phyloP scores from a whole-genome alignment of 768 basidiomycete genomes.

The Amanita muscaria region DNA sequence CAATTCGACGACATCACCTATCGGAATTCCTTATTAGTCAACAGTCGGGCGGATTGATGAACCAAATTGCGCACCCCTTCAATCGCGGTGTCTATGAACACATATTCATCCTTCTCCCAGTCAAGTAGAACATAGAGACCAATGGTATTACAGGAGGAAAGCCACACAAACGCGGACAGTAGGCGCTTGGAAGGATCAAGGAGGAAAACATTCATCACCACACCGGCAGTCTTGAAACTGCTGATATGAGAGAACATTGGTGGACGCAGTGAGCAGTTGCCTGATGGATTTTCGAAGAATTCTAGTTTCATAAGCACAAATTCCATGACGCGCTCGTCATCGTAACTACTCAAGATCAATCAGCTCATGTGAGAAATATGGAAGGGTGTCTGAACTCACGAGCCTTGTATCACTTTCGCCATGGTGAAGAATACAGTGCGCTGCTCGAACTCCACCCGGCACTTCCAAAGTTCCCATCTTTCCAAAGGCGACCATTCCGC shows the following conservation, averaged over 20 bases:
- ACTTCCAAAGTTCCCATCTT: slow-evolving; percentile 71
- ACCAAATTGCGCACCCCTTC: slow-evolving; percentile 53
- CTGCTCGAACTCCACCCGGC: slow-evolving; percentile 66
- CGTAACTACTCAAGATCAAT: slow-evolving; percentile 28
- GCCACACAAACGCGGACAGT: slow-evolving; percentile 65
- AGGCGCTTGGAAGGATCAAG: slow-evolving; percentile 55
- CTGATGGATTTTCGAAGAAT: slow-evolving; percentile 44
- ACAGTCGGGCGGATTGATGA: slow-evolving; percentile 5
- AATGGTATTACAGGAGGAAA: slow-evolving; percentile 42
- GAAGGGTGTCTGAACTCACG: slow-evolving; percentile 27
- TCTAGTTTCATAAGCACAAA: slow-evolving; percentile 63
- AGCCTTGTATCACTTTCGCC: slow-evolving; percentile 50
- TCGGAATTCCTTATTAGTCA: not conserved
- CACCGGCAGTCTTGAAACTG: slow-evolving; percentile 53
- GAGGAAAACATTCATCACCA: slow-evolving; percentile 73
- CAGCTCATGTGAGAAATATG: not conserved
- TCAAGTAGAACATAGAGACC: slow-evolving; percentile 59
- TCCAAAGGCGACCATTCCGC: slow-evolving; percentile 62
- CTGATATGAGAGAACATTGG: slow-evolving; percentile 55
- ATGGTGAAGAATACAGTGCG: slow-evolving; percentile 67
- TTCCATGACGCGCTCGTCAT: slow-evolving; percentile 58
- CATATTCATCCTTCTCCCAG: slow-evolving; percentile 58
- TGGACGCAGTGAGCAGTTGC: slow-evolving; percentile 21
- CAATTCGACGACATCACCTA: slow-evolving; percentile 65
- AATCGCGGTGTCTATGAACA: slow-evolving; percentile 67